Evolutionary conservation across 441 rosid species (phyloP).

Genomic region (Erodium texanum): DNA sequence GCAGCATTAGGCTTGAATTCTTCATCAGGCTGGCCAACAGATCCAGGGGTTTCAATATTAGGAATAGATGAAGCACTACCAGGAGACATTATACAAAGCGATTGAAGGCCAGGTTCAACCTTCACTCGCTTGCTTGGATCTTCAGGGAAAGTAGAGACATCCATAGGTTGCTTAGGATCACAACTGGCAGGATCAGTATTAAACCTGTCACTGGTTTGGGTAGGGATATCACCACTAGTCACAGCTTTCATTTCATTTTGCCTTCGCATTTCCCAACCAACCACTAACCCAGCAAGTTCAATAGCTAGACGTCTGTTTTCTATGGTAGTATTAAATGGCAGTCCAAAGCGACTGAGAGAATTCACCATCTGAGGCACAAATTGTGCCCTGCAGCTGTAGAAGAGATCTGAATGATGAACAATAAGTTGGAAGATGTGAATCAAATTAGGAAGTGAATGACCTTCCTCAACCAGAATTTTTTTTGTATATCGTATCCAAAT

Average conservation of each 20-base stretch:
- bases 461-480: constrained; percentile 95
- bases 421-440: constrained; percentile 97
- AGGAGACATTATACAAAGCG: constrained; percentile 86
- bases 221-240: constrained; percentile 44
- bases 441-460: constrained; percentile 89
- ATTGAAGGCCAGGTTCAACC: constrained; percentile 89
- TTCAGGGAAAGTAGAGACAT: constrained; percentile 65
- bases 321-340: constrained; percentile 82
- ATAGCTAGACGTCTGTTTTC: constrained; percentile 97
- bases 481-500: constrained; percentile 98
- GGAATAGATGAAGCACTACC: constrained; percentile 83
- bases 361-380: constrained; percentile 99
- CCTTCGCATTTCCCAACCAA: constrained; percentile 95
- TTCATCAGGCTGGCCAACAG: constrained; percentile 93
- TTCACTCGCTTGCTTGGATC: constrained; percentile 78
- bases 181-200: constrained; percentile 37
- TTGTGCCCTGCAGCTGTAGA: constrained; percentile 95
- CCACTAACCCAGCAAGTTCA: constrained; percentile 99
- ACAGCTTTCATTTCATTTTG: constrained; percentile 71
- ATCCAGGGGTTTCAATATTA: constrained; percentile 85
- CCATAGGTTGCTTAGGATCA: constrained; percentile 61
- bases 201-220: constrained; percentile 48
- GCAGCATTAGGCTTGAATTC: constrained; percentile 99
- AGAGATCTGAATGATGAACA: constrained; percentile 91
- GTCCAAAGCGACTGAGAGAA: constrained; percentile 96